Evolutionary conservation across 116 monocot species (phyloP).

Genomic region (Papilionanthe hybrid): DNA sequence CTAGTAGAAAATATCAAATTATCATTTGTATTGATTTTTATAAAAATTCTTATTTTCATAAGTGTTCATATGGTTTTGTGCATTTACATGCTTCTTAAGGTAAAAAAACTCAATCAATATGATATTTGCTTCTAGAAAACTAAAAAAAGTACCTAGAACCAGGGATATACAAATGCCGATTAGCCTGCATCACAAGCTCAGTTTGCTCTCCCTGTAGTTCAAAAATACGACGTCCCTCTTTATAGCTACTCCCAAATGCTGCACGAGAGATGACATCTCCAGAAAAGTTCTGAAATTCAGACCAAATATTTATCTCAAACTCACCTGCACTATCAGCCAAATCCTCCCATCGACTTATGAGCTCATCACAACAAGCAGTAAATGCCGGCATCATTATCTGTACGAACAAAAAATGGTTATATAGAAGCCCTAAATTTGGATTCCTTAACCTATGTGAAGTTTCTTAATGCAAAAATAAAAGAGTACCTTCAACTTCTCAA

Average conservation of each 20-base stretch:
- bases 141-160: constrained; percentile 22
- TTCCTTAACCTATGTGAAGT: too few species aligned
- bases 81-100: too few species aligned
- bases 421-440: neutral
- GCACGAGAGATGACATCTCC: constrained; percentile 37
- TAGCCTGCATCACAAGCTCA: constrained; percentile 8
- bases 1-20: too few species aligned
- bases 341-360: constrained; percentile 26
- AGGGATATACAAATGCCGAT: constrained; percentile 7
- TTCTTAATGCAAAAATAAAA: neutral
- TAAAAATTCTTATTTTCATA: too few species aligned
- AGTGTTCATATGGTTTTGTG: too few species aligned
- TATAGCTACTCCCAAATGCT: constrained; percentile 41
- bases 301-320: constrained; percentile 30
- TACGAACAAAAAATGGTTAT: neutral
- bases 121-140: too few species aligned
- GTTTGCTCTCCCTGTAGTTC: constrained; percentile 24
- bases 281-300: constrained; percentile 18
- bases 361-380: constrained; percentile 24
- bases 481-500: constrained; percentile 43
- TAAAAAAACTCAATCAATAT: too few species aligned
- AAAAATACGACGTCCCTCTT: constrained; percentile 29
- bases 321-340: neutral
- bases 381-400: constrained; percentile 30
- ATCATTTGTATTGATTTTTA: too few species aligned